Evolutionary conservation across 768 basidiomycete genomes (phyloP), one percentile per base, ranked within the genome.

Genomic region (Mycena rosella): DNA sequence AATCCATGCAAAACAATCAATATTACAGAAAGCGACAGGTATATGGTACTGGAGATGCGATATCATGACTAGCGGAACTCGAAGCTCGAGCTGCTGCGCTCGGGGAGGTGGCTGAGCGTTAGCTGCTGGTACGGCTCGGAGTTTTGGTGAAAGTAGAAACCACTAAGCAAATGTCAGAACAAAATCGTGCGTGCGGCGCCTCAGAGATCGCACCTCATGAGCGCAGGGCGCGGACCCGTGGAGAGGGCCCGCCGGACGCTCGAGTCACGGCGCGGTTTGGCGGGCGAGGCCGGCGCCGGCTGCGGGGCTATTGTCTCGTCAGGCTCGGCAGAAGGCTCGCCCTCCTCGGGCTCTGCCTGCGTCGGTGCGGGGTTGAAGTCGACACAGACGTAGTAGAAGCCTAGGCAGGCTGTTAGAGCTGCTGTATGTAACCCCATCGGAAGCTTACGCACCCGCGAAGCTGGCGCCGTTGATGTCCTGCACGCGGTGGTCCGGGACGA

Each of bases 121-220:
- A 98, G 77, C 74, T 97, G 94, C 78, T 98, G 96, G 80, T 96
- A 97, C 94, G 94, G 94, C 75, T 95, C 94, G 61, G 94, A 96
- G 77, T 95, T 93, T 84, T 92, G 91, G 78, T 96, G 95, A 81
- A 94, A 96, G 79, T 96, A 97, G 81, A 94, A 96, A 40, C 96
- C 94, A 70, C 87, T n/a, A n/a, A n/a, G n/a, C n/a, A n/a, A n/a
- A n/a, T n/a, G n/a, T n/a, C n/a, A n/a, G n/a, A n/a, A n/a, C n/a
- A n/a, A n/a, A n/a, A n/a, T n/a, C n/a, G n/a, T n/a, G n/a, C n/a
- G n/a, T n/a, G n/a, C n/a, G n/a, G n/a, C n/a, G n/a, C n/a, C n/a
- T n/a, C n/a, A n/a, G n/a, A n/a, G n/a, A n/a, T n/a, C n/a, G n/a
- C n/a, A n/a, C n/a, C n/a, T 92, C 92, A 95, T 94, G 29, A 89